phyloP scores from a whole-genome alignment of 2,329 filamentous ascomycete genomes.

The Aspergillus awamori region DNA sequence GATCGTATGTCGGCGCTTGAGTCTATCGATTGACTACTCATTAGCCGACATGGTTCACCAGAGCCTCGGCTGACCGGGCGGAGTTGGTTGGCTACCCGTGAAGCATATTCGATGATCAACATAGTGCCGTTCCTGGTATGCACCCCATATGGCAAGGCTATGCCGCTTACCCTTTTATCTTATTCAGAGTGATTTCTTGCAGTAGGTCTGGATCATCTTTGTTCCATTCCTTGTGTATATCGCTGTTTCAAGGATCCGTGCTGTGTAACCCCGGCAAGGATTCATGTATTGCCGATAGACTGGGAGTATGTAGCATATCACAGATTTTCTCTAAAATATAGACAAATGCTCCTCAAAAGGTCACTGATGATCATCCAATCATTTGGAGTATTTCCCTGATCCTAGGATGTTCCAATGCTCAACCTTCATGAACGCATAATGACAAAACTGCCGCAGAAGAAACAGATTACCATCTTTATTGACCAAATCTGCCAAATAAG shows the following conservation, averaged over 20 bases:
- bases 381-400: too few relatives aligned
- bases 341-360: too few relatives aligned
- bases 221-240: neutral
- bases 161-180: neutral
- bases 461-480: constrained; percentile 5
- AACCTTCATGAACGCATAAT: neutral
- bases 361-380: too few relatives aligned
- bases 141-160: neutral
- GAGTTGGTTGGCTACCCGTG: constrained; percentile 3
- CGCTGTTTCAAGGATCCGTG: neutral
- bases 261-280: neutral
- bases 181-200: neutral
- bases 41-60: neutral
- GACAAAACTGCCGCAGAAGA: neutral
- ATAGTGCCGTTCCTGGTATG: neutral
- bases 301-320: neutral
- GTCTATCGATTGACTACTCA: neutral
- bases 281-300: neutral
- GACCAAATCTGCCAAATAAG: constrained; percentile 7
- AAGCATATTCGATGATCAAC: neutral
- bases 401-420: neutral
- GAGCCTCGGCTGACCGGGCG: neutral
- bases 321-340: too few relatives aligned
- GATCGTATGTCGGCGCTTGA: neutral
- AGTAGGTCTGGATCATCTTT: neutral